Conservation (phyloP, 2,329 filamentous ascomycete genomes). For the Aspergillus piperis region DNA sequence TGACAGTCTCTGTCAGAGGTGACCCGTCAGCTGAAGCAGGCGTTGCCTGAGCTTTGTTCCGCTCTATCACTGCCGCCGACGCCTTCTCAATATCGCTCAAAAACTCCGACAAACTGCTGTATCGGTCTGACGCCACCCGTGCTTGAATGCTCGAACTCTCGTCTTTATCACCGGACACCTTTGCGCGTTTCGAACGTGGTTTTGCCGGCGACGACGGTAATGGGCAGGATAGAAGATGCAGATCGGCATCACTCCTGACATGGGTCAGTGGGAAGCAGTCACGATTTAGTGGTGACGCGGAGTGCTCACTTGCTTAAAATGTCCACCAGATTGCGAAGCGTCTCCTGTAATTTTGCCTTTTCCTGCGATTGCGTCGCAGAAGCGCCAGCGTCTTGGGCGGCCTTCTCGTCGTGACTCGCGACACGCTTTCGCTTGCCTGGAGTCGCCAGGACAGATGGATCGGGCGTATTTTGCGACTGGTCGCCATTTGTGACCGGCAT, state of each 20-base stretch:
- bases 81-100: slow-evolving; percentile 46
- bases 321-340: slow-evolving; percentile 38
- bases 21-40: slow-evolving; percentile 28
- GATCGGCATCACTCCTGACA: slow-evolving; percentile 45
- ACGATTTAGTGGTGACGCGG: not conserved
- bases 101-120: slow-evolving; percentile 45
- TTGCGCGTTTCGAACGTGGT: slow-evolving; percentile 47
- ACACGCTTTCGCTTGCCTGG: slow-evolving; percentile 47
- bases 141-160: slow-evolving; percentile 41
- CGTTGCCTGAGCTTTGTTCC: slow-evolving; percentile 35
- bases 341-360: slow-evolving; percentile 36
- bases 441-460: slow-evolving; percentile 34
- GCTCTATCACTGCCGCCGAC: slow-evolving; percentile 39
- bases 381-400: slow-evolving; percentile 26
- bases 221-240: slow-evolving; percentile 45
- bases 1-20: slow-evolving; percentile 39
- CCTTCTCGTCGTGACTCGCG: slow-evolving; percentile 35
- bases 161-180: slow-evolving; percentile 38
- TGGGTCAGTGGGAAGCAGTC: slow-evolving; percentile 23
- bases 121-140: slow-evolving; percentile 40
- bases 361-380: slow-evolving; percentile 30
- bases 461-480: slow-evolving; percentile 29
- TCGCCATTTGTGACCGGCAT: slow-evolving; percentile 40
- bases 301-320: slow-evolving; percentile 33
- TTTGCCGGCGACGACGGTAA: slow-evolving; percentile 39